Evolutionary conservation across 2,329 filamentous ascomycete species (phyloP).

Genomic region (Paracoccidioides brasiliensis): DNA sequence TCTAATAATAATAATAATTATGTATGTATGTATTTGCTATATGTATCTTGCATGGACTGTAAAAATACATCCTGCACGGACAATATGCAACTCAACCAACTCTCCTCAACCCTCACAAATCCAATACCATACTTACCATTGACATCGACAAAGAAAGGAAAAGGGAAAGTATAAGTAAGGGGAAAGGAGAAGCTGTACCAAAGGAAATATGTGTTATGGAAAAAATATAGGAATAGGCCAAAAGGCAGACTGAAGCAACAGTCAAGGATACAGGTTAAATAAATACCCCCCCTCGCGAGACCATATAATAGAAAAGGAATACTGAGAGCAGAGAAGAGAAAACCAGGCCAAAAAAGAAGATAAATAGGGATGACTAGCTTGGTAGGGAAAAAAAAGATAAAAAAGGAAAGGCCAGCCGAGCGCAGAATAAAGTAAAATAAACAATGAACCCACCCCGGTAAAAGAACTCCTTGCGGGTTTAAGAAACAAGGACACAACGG

Average conservation of each 20-base stretch:
- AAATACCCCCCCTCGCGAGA: too few species aligned
- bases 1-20: too few species aligned
- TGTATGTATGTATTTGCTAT: too few species aligned
- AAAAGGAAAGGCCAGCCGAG: too few species aligned
- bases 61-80: not conserved
- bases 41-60: not conserved
- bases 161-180: not conserved
- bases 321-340: too few species aligned
- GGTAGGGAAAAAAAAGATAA: not conserved
- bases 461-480: not conserved
- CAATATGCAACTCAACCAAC: not conserved
- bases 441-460: too few species aligned
- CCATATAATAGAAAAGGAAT: too few species aligned
- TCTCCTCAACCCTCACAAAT: not conserved
- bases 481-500: not conserved
- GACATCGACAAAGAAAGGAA: not conserved
- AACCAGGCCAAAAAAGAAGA: not conserved
- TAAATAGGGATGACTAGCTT: not conserved
- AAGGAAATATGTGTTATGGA: not conserved
- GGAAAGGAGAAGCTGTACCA: not conserved
- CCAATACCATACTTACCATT: not conserved
- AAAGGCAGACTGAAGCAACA: slow-evolving; percentile 2
- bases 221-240: slow-evolving; percentile 7
- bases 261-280: slow-evolving; percentile 5
- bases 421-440: too few species aligned